These are phyloP conservation scores for Tolypocladium tundrense DNA, from an alignment of 2,329 filamentous ascomycete species.

Conservation along the genomic window DNA sequence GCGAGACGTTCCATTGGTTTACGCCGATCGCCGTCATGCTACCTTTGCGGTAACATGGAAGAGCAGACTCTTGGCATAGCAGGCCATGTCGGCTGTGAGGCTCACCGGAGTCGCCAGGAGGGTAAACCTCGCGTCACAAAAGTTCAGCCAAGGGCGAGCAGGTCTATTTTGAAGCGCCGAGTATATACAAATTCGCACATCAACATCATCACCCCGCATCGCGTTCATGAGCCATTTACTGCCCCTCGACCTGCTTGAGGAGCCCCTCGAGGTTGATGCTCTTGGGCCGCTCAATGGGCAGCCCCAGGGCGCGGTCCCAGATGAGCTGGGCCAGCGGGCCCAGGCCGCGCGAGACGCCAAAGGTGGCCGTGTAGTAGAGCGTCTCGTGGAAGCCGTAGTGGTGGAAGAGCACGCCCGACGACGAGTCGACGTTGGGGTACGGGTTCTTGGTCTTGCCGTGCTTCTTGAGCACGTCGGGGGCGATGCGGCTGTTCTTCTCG, in stretches of 20 bases:
- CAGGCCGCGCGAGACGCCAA: slow-evolving; percentile 59
- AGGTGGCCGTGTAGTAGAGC: slow-evolving; percentile 78
- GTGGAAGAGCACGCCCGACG: slow-evolving; percentile 90
- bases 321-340: slow-evolving; percentile 90
- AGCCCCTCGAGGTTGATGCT: slow-evolving; percentile 88
- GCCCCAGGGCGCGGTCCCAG: slow-evolving; percentile 86
- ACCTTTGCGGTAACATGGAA: no score
- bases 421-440: slow-evolving; percentile 92
- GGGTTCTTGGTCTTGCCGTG: slow-evolving; percentile 99
- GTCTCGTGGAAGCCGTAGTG: slow-evolving; percentile 98
- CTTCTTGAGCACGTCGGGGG: slow-evolving; percentile 79
- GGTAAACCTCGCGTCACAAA: no score
- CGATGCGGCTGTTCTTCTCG: slow-evolving; percentile 84
- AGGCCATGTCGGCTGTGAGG: no score
- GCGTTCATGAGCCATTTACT: slow-evolving; percentile 14
- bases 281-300: slow-evolving; percentile 97
- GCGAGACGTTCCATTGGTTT: no score
- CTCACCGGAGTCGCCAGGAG: no score
- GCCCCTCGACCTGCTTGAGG: slow-evolving; percentile 52
- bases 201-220: neutral
- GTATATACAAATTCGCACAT: neutral
- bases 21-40: no score
- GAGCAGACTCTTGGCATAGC: no score
- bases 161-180: neutral
- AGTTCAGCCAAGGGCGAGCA: neutral